phyloP scores from a whole-genome alignment of 106 monocot species.

The Acanthochlamys bracteata region DNA sequence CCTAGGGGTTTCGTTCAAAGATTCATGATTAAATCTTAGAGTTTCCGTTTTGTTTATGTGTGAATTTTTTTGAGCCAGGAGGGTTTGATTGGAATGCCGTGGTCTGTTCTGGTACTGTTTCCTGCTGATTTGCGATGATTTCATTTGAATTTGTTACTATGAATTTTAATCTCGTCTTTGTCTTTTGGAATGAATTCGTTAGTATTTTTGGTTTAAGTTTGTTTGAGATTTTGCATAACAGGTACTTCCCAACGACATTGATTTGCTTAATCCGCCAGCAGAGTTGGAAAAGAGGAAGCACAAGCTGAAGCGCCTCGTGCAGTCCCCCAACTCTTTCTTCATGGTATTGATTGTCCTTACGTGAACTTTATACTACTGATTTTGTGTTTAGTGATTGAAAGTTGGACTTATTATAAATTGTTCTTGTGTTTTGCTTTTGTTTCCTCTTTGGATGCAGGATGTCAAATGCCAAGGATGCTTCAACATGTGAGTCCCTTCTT shows the following conservation, averaged over 20 bases:
- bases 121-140: too few relatives aligned
- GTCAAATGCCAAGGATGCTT: conserved; percentile 56
- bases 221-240: not conserved
- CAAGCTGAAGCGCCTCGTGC: conserved; percentile 69
- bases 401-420: not conserved
- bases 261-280: conserved; percentile 61
- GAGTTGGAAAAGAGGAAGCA: conserved; percentile 69
- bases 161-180: too few relatives aligned
- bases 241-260: conserved; percentile 65
- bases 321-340: conserved; percentile 72
- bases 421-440: not conserved
- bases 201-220: too few relatives aligned
- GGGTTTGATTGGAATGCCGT: too few relatives aligned
- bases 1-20: too few relatives aligned
- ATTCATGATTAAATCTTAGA: too few relatives aligned
- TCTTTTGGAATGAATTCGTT: too few relatives aligned
- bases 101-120: too few relatives aligned
- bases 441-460: conserved; percentile 11
- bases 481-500: conserved; percentile 41
- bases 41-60: too few relatives aligned
- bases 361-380: not conserved
- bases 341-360: conserved; percentile 24
- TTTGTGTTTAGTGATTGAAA: not conserved
- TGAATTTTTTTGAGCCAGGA: too few relatives aligned
- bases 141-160: too few relatives aligned